phyloP scores from a whole-genome alignment of 805 yeast species.

The Saccharomycopsis capsularis region DNA sequence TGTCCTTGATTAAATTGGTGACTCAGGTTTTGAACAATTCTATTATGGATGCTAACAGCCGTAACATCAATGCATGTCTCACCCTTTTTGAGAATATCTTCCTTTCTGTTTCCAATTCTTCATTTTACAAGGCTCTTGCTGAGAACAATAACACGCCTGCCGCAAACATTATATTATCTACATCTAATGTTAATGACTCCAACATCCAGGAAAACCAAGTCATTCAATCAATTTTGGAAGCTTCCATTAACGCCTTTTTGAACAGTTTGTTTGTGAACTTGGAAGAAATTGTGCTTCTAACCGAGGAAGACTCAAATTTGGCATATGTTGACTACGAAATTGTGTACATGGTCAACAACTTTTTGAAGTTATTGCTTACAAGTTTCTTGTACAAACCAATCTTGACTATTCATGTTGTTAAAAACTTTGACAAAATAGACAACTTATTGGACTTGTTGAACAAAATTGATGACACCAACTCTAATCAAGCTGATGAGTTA shows the following conservation, averaged over 20 bases:
- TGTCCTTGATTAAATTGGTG: slow-evolving; percentile 4
- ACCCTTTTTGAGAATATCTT: slow-evolving; percentile 16
- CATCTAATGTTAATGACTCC: slow-evolving; percentile 5
- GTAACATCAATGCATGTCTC: slow-evolving; percentile 6
- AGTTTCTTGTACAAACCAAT: slow-evolving; percentile 16
- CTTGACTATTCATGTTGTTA: slow-evolving; percentile 8
- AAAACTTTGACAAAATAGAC: slow-evolving; percentile 7
- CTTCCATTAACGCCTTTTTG: slow-evolving; percentile 1
- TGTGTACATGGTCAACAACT: slow-evolving; percentile 10
- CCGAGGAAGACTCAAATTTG: slow-evolving; percentile 19
- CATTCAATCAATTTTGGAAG: slow-evolving; percentile 13
- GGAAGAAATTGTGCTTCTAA: slow-evolving; percentile 18
- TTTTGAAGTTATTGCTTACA: slow-evolving; percentile 14
- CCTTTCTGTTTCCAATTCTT: slow-evolving; percentile 9
- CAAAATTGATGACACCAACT: slow-evolving; percentile 16
- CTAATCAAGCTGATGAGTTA: slow-evolving; percentile 5
- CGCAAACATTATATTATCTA: neutral
- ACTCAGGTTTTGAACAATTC: slow-evolving; percentile 8
- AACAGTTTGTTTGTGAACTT: slow-evolving; percentile 10
- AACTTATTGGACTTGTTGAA: slow-evolving; percentile 9
- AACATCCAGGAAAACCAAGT: slow-evolving; percentile 12
- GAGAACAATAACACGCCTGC: neutral
- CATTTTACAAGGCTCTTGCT: neutral
- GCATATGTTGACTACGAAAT: slow-evolving; percentile 15
- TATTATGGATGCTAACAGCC: slow-evolving; percentile 7